Evolutionary conservation across 176 grass and related monocot species (phyloP), one percentile per base, ranked within the genome.

Genomic region (Echinochloa phyllopogon): DNA sequence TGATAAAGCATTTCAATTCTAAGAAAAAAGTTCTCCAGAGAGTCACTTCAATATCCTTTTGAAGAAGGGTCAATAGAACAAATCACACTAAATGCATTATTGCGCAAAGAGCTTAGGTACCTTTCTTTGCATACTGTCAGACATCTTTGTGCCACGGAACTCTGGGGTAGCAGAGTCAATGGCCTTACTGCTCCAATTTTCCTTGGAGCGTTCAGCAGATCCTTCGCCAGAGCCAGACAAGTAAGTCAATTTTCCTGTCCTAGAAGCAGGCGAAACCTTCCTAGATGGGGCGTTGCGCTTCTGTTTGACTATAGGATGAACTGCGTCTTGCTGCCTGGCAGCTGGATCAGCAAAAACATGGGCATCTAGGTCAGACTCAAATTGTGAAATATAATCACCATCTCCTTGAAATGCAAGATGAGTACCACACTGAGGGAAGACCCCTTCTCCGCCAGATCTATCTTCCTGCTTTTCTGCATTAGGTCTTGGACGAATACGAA

Each of bases 41-140:
- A 41, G 21, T 65, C 10, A 4, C 12, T 13, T 81, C 15, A 72
- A 83, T 37, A 49, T 72, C 10, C 5, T 78, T 77, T 52, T 52
- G 29, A 43, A 83, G 43, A 44, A 20, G 9, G 73, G 66, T 37
- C 10, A 73, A 72, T 59, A n/a, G 13, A 29, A 77, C 17, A 58
- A 83, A 66, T 81, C 74, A 66, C 9, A 40, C 4, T 50, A 83
- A 66, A 4, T 55, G 36, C 65, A 68, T 2, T 80, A 68, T 5
- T 17, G 55, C 47, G 83, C 58, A 82, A 78, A 82, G 17, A 76
- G 64, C 8, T 15, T 1, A 42, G 74, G 36, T 91, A 99, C 97
- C 94, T 99, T 99, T 86, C 97, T 88, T 85, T 99, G 97, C 63
- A 81, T 96, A 81, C 89, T 94, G 60, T 99, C 97, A 57, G 94